phyloP scores from a whole-genome alignment of 1,284 basidiomycete genomes.

The Macrocystidia cucumis region DNA sequence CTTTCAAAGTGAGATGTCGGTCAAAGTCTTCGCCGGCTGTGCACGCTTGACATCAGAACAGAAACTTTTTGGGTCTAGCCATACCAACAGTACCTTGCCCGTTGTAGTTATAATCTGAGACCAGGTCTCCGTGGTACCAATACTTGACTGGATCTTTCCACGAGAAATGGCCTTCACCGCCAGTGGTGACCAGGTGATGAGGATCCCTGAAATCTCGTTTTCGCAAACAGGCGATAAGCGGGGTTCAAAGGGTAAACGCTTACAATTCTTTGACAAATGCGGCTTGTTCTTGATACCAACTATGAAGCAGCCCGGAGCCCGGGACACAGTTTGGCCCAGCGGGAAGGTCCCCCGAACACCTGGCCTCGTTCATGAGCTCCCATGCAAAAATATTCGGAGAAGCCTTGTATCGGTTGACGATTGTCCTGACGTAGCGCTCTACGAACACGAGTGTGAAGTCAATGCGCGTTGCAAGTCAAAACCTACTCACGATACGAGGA shows the following conservation, averaged over 20 bases:
- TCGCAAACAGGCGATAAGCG: not conserved
- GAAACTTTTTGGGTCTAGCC: not conserved
- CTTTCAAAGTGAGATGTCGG: conserved; percentile 34
- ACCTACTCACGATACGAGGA: conserved; percentile 38
- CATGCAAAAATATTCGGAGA: conserved; percentile 48
- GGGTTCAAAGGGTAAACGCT: conserved; percentile 14
- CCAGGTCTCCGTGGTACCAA: conserved; percentile 33
- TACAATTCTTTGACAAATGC: conserved; percentile 43
- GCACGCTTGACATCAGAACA: not conserved
- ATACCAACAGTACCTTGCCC: conserved; percentile 30
- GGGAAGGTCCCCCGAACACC: conserved; percentile 43
- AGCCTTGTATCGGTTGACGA: conserved; percentile 47
- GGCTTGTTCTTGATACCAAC: conserved; percentile 44
- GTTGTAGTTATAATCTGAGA: conserved; percentile 49
- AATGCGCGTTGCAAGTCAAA: not conserved
- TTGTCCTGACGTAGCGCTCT: conserved; percentile 46
- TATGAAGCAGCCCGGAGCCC: conserved; percentile 34
- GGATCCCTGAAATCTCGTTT: conserved; percentile 30
- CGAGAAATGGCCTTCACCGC: conserved; percentile 51
- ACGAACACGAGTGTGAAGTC: not conserved
- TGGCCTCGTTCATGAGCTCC: conserved; percentile 54
- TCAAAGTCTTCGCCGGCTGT: conserved; percentile 51
- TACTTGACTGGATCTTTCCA: conserved; percentile 32
- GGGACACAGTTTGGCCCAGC: conserved; percentile 38
- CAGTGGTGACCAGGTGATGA: conserved; percentile 47